Evolutionary conservation across 805 yeast species (phyloP), one percentile per base, ranked within the genome.

Genomic region (Pichia cabralensis): DNA sequence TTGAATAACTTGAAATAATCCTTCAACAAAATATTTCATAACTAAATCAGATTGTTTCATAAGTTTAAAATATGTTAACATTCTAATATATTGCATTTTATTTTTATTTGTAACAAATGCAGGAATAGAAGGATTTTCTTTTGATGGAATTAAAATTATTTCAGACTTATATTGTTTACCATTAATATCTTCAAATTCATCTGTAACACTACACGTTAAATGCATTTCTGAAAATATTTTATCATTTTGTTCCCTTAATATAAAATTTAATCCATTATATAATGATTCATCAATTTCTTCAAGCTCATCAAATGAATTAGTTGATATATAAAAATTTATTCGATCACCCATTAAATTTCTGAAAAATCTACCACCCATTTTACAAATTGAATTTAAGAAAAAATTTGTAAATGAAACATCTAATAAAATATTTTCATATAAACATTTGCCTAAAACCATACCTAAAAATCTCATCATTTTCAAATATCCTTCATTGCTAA

Each of bases 371-470:
- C 59, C 62, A 32, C 69, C 61, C 18, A 24, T 15, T 8, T 19
- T 39, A 15, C 17, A 35, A 39, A 89, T 74, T 50, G 81, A 75
- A 54, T 69, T 74, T 28, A 92, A 55, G 48, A 89, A 89, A 43
- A 85, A 84, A 2, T 89, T 82, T 0, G 96, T 86, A 66, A 89
- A 88, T 13, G 76, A 70, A 17, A 83, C 71, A 54, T 88, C 94
- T 7, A 89, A 73, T 42, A 89, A 62, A 4, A 86, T 78, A 34
- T 76, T 76, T 36, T 84, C 95, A 52, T 83, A 85, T 3, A 89
- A 61, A 49, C 96, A 88, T 52, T 86, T 89, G 1, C 96, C 98
- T 29, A 89, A 65, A 6, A 86, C 63, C 60, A 69, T 76, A 0
- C 98, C 98, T 44, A 88, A 55, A 47, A 88, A 88, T 47, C 67